A percentile compares a stretch with the other conserved stretches of the same genome.
These are phyloP conservation scores for Monosporascus sp. DNA, from an alignment of 2,329 filamentous ascomycete genomes.

Conservation along the genomic window DNA sequence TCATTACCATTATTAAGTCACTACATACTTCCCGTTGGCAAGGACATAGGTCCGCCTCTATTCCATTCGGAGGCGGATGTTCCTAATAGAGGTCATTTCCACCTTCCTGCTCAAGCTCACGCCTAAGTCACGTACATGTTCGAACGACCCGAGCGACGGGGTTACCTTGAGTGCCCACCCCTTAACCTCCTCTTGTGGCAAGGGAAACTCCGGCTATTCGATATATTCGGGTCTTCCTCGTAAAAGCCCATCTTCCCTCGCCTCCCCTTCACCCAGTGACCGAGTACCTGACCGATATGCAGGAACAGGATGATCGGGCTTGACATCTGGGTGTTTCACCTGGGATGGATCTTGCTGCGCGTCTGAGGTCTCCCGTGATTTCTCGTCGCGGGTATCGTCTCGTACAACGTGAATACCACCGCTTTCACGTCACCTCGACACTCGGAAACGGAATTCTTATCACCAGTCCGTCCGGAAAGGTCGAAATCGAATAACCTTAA, in stretches of 20 bases:
- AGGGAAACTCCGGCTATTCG: not conserved
- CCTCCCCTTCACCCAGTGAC: constrained; percentile 20
- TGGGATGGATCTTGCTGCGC: constrained; percentile 19
- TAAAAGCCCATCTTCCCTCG: constrained; percentile 3
- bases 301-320: constrained; percentile 25
- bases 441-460: constrained; percentile 1
- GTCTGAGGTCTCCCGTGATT: constrained; percentile 14
- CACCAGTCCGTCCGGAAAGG: constrained; percentile 16
- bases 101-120: too few relatives aligned
- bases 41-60: too few relatives aligned
- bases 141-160: too few relatives aligned
- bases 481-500: constrained; percentile 31
- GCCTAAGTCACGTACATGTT: too few relatives aligned
- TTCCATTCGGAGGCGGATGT: not conserved
- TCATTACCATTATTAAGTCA: too few relatives aligned
- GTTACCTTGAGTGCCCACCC: too few relatives aligned
- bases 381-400: constrained; percentile 28
- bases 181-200: too few relatives aligned
- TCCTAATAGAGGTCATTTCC: too few relatives aligned
- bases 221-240: constrained; percentile 1
- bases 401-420: constrained; percentile 30
- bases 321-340: constrained; percentile 26
- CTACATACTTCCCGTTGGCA: too few relatives aligned
- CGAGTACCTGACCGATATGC: constrained; percentile 21
- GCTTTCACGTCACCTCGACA: constrained; percentile 28